These are phyloP conservation scores for Alternaria burnsii DNA, from an alignment of 2,329 filamentous ascomycete genomes.

Conservation along the genomic window DNA sequence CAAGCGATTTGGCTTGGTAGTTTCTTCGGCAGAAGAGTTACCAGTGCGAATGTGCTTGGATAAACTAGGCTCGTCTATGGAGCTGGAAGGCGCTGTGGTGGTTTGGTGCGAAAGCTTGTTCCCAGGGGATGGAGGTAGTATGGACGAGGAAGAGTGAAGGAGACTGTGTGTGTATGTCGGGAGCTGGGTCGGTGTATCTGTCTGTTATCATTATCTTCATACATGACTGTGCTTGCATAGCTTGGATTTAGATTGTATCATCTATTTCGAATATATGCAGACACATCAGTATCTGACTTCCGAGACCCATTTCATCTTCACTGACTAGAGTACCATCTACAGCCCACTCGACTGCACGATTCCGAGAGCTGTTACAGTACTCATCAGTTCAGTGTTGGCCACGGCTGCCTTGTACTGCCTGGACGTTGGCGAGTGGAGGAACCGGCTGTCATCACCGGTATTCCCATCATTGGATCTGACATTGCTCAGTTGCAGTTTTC, in stretches of 20 bases:
- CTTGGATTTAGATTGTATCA: conserved; percentile 28
- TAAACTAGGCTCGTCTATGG: conserved; percentile 33
- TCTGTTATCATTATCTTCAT: conserved; percentile 26
- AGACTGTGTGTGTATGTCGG: conserved; percentile 39
- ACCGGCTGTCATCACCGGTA: not conserved
- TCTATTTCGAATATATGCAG: conserved; percentile 27
- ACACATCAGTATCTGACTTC: not conserved
- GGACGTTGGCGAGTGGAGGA: not conserved
- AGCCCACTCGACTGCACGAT: not conserved
- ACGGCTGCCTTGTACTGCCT: not conserved
- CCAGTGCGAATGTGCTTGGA: conserved; percentile 33
- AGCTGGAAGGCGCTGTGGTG: conserved; percentile 46
- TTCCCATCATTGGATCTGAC: not conserved
- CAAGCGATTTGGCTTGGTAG: conserved; percentile 21
- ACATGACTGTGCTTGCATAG: conserved; percentile 22
- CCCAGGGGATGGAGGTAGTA: conserved; percentile 33
- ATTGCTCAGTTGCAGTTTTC: not conserved
- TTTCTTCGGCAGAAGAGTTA: conserved; percentile 13
- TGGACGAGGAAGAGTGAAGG: conserved; percentile 34
- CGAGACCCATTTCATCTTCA: not conserved
- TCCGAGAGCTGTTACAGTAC: not conserved
- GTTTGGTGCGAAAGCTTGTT: conserved; percentile 38
- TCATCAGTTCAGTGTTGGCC: not conserved
- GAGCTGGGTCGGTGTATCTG: conserved; percentile 37
- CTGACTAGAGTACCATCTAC: not conserved